phyloP scores from a whole-genome alignment of 768 basidiomycete species.

The Leccinellum albellum region DNA sequence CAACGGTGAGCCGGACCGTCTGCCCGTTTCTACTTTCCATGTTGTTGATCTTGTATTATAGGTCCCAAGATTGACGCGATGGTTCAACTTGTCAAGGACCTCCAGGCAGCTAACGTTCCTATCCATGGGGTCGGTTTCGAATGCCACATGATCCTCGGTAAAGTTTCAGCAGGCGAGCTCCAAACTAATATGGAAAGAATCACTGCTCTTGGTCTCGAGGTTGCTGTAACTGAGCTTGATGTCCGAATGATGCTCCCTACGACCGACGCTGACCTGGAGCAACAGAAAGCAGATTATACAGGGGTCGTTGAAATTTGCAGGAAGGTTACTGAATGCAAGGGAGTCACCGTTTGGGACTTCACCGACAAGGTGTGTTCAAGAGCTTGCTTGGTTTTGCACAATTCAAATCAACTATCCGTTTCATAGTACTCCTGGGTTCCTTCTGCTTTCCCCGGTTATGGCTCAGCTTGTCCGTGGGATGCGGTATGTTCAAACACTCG shows the following conservation, averaged over 20 bases:
- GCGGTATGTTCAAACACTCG: neutral
- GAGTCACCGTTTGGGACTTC: conserved; percentile 41
- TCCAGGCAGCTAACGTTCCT: conserved; percentile 45
- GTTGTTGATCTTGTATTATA: neutral
- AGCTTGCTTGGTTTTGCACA: conserved; percentile 13
- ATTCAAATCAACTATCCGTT: neutral
- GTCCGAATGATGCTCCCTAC: conserved; percentile 53
- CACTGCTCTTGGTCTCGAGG: conserved; percentile 58
- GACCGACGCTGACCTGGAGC: conserved; percentile 43
- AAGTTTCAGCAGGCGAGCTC: conserved; percentile 44
- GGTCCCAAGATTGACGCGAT: conserved; percentile 44
- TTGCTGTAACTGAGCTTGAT: conserved; percentile 68
- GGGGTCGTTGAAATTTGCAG: conserved; percentile 45
- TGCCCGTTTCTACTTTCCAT: neutral
- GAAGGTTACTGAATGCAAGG: conserved; percentile 38
- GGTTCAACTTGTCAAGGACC: conserved; percentile 47
- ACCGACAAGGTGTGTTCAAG: conserved; percentile 30
- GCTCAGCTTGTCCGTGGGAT: conserved; percentile 18
- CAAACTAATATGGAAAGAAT: conserved; percentile 48
- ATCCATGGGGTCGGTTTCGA: conserved; percentile 63
- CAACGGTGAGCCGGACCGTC: conserved; percentile 12
- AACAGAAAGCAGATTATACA: conserved; percentile 56
- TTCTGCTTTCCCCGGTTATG: conserved; percentile 1
- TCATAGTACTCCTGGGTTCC: conserved; percentile 16
- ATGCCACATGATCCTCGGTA: conserved; percentile 55